Base-by-base conservation (phyloP, 1,139 yeast species). In the Suhomyces taliae region DNA sequence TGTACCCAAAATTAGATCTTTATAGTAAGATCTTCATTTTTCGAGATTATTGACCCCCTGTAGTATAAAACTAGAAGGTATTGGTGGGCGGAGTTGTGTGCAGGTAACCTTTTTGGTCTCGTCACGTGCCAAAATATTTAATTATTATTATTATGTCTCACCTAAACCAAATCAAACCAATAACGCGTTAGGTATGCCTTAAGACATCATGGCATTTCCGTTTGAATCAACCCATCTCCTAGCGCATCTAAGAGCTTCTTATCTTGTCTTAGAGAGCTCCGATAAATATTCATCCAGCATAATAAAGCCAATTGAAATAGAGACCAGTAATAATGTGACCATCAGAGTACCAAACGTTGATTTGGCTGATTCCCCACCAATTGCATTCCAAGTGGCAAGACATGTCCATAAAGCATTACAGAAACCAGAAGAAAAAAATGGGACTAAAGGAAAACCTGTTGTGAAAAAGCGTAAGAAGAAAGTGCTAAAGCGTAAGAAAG, bases 291-390 rank as follows among this genome's bases (percentile, higher is more conserved):
- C 64, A 12, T 56, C 53, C 12, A 53, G 63, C 24, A 58, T 66
- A 27, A 55, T 70, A 31, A 58, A 56, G 32, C 66, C 69, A 3
- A 43, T 43, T 12, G 49, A 43, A 14, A 40, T 43, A n/a, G 19
- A 29, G 6, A 40, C 39, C 26, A 37, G 32, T 29, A 32, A 31
- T 7, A 36, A 36, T 19, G 24, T n/a, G 19, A 27, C n/a, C 10
- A 31, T 37, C 14, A 9, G 19, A 26, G 34, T 44, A 3, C 46
- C 46, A 4, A 36, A 33, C n/a, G 27, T 46, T 10, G 41, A 42
- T n/a, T 15, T 27, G n/a, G 62, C 61, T 44, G 57, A 55, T 4
- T 70, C 76, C 1, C 76, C 77, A 0, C 77, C 76, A 0, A 70
- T 72, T 7, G 53, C 66, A 5, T 65, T 70, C 41, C 61, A 65